Conservation (phyloP, 331 rosid genomes). For the Arachis monticola region DNA sequence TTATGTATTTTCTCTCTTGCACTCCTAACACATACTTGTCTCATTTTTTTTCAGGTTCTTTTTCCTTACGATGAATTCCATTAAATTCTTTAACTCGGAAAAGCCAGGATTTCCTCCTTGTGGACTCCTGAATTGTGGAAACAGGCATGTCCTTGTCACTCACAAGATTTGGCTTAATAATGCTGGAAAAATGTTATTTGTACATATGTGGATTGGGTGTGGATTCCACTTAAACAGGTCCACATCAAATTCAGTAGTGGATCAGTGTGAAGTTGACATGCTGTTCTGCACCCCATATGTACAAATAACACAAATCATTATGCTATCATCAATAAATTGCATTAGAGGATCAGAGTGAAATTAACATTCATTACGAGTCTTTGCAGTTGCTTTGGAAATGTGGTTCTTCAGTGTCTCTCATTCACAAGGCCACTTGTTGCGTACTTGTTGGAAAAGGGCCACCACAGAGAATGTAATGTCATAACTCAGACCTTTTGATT, state of each 20-base stretch:
- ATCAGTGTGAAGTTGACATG: too few relatives aligned
- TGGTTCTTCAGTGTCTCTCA: slow-evolving; percentile 96
- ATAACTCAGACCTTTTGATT: slow-evolving; percentile 11
- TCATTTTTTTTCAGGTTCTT: slow-evolving; percentile 69
- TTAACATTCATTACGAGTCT: slow-evolving; percentile 29
- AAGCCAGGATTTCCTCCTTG: slow-evolving; percentile 78
- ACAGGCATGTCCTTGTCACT: slow-evolving; percentile 61
- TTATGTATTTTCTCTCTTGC: slow-evolving; percentile 2
- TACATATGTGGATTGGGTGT: too few relatives aligned
- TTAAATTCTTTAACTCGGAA: slow-evolving; percentile 75
- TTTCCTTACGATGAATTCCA: slow-evolving; percentile 84
- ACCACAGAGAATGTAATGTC: slow-evolving; percentile 75
- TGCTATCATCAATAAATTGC: slow-evolving; percentile 25
- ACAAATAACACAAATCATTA: not conserved
- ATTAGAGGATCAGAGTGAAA: slow-evolving; percentile 18
- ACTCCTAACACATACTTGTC: slow-evolving; percentile 12
- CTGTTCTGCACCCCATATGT: too few relatives aligned
- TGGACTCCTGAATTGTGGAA: slow-evolving; percentile 91
- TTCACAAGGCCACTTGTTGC: slow-evolving; percentile 94
- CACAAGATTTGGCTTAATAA: slow-evolving; percentile 32
- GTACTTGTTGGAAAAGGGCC: slow-evolving; percentile 88
- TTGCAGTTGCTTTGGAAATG: slow-evolving; percentile 95
- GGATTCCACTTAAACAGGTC: too few relatives aligned
- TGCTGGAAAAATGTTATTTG: not conserved
- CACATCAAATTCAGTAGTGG: too few relatives aligned